A percentile compares a stretch with the other conserved stretches of the same genome.
phyloP scores from a whole-genome alignment of 179 eudicot genomes.

The Camellia oleifera region DNA sequence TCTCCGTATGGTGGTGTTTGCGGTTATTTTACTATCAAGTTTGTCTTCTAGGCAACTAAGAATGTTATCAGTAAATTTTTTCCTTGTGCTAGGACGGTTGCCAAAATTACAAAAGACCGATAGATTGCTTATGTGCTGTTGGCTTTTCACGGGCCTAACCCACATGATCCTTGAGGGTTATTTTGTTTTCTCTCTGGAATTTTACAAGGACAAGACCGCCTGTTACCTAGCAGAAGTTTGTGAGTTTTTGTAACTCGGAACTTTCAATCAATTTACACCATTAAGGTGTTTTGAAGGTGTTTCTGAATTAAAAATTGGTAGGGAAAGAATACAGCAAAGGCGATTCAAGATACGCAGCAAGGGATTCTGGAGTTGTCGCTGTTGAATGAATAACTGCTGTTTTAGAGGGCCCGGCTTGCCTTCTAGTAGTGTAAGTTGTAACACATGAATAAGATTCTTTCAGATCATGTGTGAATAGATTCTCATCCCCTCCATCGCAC shows the following conservation, averaged over 20 bases:
- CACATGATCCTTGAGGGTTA: conserved; percentile 86
- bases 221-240: conserved; percentile 84
- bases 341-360: conserved; percentile 80
- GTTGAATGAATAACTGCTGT: conserved; percentile 81
- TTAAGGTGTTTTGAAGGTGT: conserved; percentile 1
- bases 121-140: conserved; percentile 88
- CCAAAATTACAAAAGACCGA: conserved; percentile 52
- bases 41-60: neutral
- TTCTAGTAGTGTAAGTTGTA: conserved; percentile 74
- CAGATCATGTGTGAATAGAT: neutral
- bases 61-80: neutral
- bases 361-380: conserved; percentile 64
- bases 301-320: conserved; percentile 19
- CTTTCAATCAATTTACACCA: neutral
- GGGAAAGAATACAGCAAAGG: conserved; percentile 99
- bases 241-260: conserved; percentile 31
- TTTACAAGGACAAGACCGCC: conserved; percentile 62
- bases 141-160: conserved; percentile 77
- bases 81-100: conserved; percentile 39
- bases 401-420: conserved; percentile 74
- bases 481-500: neutral
- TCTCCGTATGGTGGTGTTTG: too few species aligned
- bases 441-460: neutral
- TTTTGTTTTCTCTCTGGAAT: conserved; percentile 76
- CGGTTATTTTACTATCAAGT: neutral